Conservation (phyloP, 148 eudicot species). For the Rhododendron henanense region DNA sequence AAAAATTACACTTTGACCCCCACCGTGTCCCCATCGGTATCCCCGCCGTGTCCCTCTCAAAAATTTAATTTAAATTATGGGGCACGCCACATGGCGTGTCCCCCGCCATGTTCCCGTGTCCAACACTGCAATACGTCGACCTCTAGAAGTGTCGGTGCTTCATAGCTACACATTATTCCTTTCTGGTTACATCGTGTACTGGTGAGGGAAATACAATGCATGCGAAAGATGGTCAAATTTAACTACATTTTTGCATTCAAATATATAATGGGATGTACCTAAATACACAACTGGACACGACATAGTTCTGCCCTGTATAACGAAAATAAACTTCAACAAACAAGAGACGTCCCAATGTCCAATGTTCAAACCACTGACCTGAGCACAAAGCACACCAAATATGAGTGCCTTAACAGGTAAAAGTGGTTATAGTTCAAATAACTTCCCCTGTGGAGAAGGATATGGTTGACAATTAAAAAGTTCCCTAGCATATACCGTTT, state of each 20-base stretch:
- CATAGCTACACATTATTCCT: not conserved
- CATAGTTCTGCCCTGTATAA: not conserved
- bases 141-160: too few species aligned
- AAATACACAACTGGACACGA: not conserved
- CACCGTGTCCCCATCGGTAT: too few species aligned
- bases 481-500: not conserved
- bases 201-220: not conserved
- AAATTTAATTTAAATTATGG: too few species aligned
- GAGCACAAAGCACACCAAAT: not conserved
- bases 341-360: not conserved
- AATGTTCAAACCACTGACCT: not conserved
- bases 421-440: too few species aligned
- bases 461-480: not conserved
- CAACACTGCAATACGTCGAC: too few species aligned
- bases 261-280: not conserved
- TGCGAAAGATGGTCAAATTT: not conserved
- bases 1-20: too few species aligned
- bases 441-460: not conserved
- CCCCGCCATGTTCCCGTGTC: too few species aligned
- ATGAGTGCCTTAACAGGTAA: conserved; percentile 1
- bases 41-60: too few species aligned
- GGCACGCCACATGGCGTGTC: too few species aligned
- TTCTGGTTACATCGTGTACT: not conserved
- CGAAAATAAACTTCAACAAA: not conserved
- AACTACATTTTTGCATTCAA: not conserved